Evolutionary conservation across 225 moss, liverwort and hornwort genomes (phyloP), one percentile per base, ranked within the genome.

Genomic region (Sphagnum contortum): DNA sequence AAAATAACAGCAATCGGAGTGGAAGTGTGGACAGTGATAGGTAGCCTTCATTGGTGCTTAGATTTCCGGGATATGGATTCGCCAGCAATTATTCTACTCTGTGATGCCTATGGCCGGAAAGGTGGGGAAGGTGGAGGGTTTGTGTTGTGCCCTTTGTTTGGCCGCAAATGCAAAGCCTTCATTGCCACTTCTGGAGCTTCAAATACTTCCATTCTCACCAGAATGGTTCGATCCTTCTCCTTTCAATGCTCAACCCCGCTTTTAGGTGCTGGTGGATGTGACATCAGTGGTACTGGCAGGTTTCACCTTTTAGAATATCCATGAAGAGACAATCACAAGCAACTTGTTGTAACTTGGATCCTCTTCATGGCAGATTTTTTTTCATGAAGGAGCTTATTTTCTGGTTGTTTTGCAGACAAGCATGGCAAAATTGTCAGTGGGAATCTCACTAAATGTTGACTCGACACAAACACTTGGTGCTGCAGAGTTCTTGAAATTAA

Each of bases 41-140:
- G 86, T 47, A 77, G 79, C 60, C 84, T 90, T 72, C 93, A 94
- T 69, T 94, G 93, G 93, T 94, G 84, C 68, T 74, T 94, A 51
- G 90, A 94, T 68, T 94, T 90, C 64, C 79, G 90, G 57, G 93
- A 94, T 57, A 88, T 94, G 90, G 93, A 94, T 72, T 76, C 80
- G 57, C 93, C 93, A 48, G 90, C 88, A 57, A 87, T 94, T 10
- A 94, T 94, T 54, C 54, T 94, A 65, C 81, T 94, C 14, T 83
- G 82, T 52, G 93, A 94, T 83, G 86, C 78, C 50, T 94, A 80
- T 70, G 84, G 93, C 57, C 75, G 84, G 73, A 90, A 90, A 71
- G 93, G 90, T 60, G 75, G 81, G 57, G 93, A 94, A 81, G 88
- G 90, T 71, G 93, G 90, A 79, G 93, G 93, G 64, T 94, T 94